Evolutionary conservation across 2,329 filamentous ascomycete genomes (phyloP).

Genomic region (Amylocarpus encephaloides): DNA sequence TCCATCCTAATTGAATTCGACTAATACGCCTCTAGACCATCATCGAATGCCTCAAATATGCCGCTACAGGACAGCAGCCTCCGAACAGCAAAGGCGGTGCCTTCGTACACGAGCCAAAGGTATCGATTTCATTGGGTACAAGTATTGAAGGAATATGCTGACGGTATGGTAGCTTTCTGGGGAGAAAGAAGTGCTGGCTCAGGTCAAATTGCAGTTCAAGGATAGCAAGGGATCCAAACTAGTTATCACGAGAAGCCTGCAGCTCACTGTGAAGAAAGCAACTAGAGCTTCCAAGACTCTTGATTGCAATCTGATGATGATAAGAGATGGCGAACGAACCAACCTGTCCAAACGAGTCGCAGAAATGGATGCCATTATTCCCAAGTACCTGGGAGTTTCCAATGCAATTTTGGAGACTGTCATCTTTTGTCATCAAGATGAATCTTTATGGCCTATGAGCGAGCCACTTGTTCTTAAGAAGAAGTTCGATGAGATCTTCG

Average conservation of each 20-base stretch:
- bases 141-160: slow-evolving; percentile 12
- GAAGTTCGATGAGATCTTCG: slow-evolving; percentile 95
- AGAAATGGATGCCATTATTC: slow-evolving; percentile 78
- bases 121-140: slow-evolving; percentile 29
- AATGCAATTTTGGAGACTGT: slow-evolving; percentile 86
- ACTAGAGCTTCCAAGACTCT: slow-evolving; percentile 69
- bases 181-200: slow-evolving; percentile 82
- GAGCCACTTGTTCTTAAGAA: slow-evolving; percentile 83
- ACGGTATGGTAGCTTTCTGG: slow-evolving; percentile 53
- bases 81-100: slow-evolving; percentile 85
- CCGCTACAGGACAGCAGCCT: slow-evolving; percentile 86
- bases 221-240: slow-evolving; percentile 72
- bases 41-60: slow-evolving; percentile 98
- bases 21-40: slow-evolving; percentile 57
- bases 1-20: neutral
- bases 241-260: slow-evolving; percentile 76
- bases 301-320: slow-evolving; percentile 70
- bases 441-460: slow-evolving; percentile 94
- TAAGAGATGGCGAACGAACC: slow-evolving; percentile 72
- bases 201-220: slow-evolving; percentile 84
- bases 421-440: slow-evolving; percentile 98
- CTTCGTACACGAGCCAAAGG: slow-evolving; percentile 96
- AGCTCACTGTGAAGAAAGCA: slow-evolving; percentile 79
- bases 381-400: slow-evolving; percentile 81
- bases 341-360: slow-evolving; percentile 73